Base-by-base conservation (phyloP, 148 eudicot species). In the Rhododendron mucronatum region DNA sequence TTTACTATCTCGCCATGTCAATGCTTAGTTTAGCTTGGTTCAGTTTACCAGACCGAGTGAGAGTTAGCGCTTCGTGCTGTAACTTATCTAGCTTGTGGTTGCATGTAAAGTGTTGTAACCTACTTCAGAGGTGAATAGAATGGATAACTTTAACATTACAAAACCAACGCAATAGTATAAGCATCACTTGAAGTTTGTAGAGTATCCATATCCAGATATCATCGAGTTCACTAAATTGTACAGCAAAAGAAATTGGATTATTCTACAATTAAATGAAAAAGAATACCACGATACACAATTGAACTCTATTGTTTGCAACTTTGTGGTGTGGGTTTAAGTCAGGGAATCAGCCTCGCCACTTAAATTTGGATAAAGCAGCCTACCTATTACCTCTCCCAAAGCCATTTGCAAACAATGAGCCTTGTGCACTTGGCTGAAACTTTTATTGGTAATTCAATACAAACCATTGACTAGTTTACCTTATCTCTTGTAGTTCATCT, bases 291-390 rank as follows among this genome's bases (percentile, higher is more conserved):
- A 71, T 35, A 33, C 7, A 35, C 16, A 30, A 1, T 71, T 71
- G 39, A 14, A 30, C 30, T 71, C 39, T 33, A 71, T 30, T 30
- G 76, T 71, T 67, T 71, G 30, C 18, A 30, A 71, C 37, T 71
- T 75, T 75, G 10, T 74, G 79, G 26, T 39, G 47, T 75, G 48
- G 79, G 79, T 75, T 74, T 39, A 75, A 37, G 48, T 75, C 48
- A 75, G 48, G 47, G 8, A 39, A 75, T 75, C 79, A 37, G 26
- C 79, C 48, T 75, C 2, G 3, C 45, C 79, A 75, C 47, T 75
- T 75, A 75, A 75, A 30, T 71, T 75, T 16, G 79, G 79, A 75
- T 75, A 75, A 75, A 75, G 44, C 41, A 13, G n/a, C 47, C 79
- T 35, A 20, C 23, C 48, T 39, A 75, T 35, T 39, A 75, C 45